These are phyloP conservation scores for Lagenidium giganteum DNA, from an alignment of 352 stramenopile species.

Conservation along the genomic window DNA sequence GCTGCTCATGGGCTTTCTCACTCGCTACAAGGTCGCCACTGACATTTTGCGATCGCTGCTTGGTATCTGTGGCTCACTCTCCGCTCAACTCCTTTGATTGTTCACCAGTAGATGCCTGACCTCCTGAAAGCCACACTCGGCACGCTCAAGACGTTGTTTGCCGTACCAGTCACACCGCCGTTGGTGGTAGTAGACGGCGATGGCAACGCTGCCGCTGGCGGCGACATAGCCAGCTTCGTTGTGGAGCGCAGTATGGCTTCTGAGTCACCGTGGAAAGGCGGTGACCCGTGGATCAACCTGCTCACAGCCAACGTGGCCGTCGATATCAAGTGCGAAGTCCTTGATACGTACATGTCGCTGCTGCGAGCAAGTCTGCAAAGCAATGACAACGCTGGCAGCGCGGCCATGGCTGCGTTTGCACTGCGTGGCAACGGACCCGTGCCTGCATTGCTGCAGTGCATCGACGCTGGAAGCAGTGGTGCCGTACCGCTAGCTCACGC, in stretches of 20 bases:
- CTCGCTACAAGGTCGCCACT: conserved; percentile 55
- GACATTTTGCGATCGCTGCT: too few species aligned
- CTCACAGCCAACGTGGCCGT: conserved; percentile 12
- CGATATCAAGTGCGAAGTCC: conserved; percentile 14
- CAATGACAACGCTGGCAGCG: too few species aligned
- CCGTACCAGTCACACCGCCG: too few species aligned
- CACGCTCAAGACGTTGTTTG: conserved; percentile 13
- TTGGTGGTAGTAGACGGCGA: not conserved
- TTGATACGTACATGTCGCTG: not conserved
- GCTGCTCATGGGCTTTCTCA: conserved; percentile 39
- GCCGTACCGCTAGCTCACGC: too few species aligned
- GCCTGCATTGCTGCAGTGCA: too few species aligned
- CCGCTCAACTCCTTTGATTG: not conserved
- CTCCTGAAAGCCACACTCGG: conserved; percentile 15
- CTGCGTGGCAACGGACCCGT: too few species aligned
- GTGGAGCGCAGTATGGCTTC: conserved; percentile 21
- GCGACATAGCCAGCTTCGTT: conserved; percentile 30
- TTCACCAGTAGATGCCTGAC: conserved; percentile 14
- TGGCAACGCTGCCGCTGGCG: not conserved
- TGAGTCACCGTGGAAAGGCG: conserved; percentile 36
- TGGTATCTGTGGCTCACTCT: not conserved
- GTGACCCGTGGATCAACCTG: conserved; percentile 36
- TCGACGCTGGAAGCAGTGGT: too few species aligned
- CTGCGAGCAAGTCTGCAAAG: too few species aligned
- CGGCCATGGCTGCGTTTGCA: too few species aligned